phyloP scores from a whole-genome alignment of 2,329 filamentous ascomycete species.

The Claviceps paspali region DNA sequence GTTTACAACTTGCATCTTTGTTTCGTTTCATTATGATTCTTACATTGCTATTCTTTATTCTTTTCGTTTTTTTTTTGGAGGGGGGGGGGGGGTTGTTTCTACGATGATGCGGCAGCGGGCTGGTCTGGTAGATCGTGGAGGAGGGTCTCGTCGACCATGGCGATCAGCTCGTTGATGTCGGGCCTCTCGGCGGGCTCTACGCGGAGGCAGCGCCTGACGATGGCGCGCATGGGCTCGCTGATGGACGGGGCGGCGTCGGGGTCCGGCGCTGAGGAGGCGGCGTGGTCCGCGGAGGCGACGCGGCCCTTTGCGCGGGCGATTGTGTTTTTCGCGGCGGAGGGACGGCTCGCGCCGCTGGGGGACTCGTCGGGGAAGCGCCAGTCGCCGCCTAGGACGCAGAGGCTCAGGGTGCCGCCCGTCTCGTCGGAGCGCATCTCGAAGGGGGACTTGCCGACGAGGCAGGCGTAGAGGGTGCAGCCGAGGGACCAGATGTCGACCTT shows the following conservation, averaged over 20 bases:
- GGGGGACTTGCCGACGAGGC: slow-evolving; percentile 87
- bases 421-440: slow-evolving; percentile 95
- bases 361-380: slow-evolving; percentile 94
- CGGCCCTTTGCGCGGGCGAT: slow-evolving; percentile 19
- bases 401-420: slow-evolving; percentile 81
- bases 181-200: slow-evolving; percentile 82
- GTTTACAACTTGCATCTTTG: too few species aligned
- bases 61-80: too few species aligned
- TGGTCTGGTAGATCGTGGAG: slow-evolving; percentile 30
- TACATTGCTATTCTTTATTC: too few species aligned
- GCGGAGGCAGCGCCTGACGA: slow-evolving; percentile 72
- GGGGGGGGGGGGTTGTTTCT: too few species aligned
- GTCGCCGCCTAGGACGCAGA: slow-evolving; percentile 85
- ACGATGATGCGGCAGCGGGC: too few species aligned
- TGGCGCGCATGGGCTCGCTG: slow-evolving; percentile 68
- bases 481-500: slow-evolving; percentile 98
- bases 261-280: background rate
- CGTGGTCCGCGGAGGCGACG: slow-evolving; percentile 11
- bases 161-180: slow-evolving; percentile 71
- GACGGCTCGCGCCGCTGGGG: slow-evolving; percentile 35
- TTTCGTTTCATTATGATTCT: too few species aligned
- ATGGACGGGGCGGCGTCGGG: slow-evolving; percentile 31
- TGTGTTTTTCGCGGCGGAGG: slow-evolving; percentile 17
- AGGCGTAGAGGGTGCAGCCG: slow-evolving; percentile 94
- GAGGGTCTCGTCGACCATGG: slow-evolving; percentile 62